Conservation (phyloP, 129 eudicot genomes). For the Tagetes patula region DNA sequence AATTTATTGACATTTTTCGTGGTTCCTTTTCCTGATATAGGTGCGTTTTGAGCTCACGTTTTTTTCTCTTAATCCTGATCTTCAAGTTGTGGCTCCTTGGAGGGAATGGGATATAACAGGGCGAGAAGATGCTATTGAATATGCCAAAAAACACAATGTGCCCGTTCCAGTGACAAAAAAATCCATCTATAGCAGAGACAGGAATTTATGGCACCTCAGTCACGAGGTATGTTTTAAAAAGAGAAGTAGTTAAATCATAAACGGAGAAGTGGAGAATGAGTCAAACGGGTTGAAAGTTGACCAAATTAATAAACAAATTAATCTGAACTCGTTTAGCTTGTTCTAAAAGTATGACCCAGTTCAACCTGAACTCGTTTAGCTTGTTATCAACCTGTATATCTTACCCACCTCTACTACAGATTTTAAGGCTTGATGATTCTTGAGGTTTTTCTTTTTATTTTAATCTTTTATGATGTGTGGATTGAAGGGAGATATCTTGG, state of each 20-base stretch:
- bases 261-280: neutral
- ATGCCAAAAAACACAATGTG: constrained; percentile 87
- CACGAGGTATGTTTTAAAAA: constrained; percentile 65
- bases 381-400: neutral
- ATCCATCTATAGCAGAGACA: constrained; percentile 96
- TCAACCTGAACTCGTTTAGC: neutral
- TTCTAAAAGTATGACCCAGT: neutral
- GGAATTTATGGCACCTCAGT: constrained; percentile 96
- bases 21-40: constrained; percentile 32
- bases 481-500: constrained; percentile 87
- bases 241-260: neutral
- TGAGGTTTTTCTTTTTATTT: neutral
- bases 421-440: neutral
- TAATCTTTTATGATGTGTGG: constrained; percentile 8
- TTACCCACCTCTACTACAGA: neutral
- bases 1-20: neutral
- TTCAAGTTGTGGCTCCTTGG: constrained; percentile 98
- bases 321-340: neutral
- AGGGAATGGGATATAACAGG: constrained; percentile 98
- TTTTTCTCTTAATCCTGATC: constrained; percentile 92
- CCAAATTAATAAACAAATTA: too few relatives aligned
- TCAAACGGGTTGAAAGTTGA: neutral
- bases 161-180: constrained; percentile 96
- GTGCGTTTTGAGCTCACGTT: constrained; percentile 97
- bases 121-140: constrained; percentile 96